A percentile compares a stretch with the other conserved stretches of the same genome.
Evolutionary conservation across 495 filamentous ascomycete genomes (phyloP).

Genomic region (Darksidea phi): DNA sequence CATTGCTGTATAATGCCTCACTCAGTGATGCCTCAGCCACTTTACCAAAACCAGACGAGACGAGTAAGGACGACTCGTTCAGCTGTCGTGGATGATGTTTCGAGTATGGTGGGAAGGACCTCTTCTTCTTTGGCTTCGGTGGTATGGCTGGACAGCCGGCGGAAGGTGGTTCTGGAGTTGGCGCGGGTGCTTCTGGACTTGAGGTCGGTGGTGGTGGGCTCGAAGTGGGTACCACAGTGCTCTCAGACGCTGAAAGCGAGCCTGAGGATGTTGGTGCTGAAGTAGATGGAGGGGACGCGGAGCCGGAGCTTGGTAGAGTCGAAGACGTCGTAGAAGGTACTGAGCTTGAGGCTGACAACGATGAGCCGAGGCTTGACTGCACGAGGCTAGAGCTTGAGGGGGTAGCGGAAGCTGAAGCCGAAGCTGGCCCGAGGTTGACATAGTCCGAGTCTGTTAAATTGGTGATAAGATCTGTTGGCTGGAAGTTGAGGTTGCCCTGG

Average conservation of each 20-base stretch:
- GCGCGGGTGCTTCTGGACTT: neutral
- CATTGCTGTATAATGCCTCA: slow-evolving; percentile 2
- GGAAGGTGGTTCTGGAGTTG: neutral
- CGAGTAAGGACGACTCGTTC: neutral
- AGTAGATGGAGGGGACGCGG: neutral
- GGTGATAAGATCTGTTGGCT: slow-evolving; percentile 1
- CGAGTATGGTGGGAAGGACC: neutral
- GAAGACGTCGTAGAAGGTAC: neutral
- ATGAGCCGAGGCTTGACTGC: neutral
- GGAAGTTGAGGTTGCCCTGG: neutral
- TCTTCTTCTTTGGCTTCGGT: neutral
- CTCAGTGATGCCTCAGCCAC: slow-evolving; percentile 1
- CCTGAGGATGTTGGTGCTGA: slow-evolving; percentile 1
- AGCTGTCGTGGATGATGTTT: neutral
- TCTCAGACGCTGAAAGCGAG: neutral
- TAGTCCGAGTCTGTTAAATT: slow-evolving; percentile 2
- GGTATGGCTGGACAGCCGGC: neutral
- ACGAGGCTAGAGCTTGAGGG: neutral
- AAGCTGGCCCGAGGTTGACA: slow-evolving; percentile 1
- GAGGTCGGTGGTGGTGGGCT: neutral
- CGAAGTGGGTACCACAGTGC: neutral
- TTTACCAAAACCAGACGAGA: slow-evolving; percentile 4
- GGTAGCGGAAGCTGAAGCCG: slow-evolving; percentile 1
- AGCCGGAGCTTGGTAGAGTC: neutral
- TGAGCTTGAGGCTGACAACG: neutral